Percentiles rank a stretch among this genome's conserved stretches.
phyloP scores from a whole-genome alignment of 2,329 filamentous ascomycete species.

The Hypoxylon sp. region DNA sequence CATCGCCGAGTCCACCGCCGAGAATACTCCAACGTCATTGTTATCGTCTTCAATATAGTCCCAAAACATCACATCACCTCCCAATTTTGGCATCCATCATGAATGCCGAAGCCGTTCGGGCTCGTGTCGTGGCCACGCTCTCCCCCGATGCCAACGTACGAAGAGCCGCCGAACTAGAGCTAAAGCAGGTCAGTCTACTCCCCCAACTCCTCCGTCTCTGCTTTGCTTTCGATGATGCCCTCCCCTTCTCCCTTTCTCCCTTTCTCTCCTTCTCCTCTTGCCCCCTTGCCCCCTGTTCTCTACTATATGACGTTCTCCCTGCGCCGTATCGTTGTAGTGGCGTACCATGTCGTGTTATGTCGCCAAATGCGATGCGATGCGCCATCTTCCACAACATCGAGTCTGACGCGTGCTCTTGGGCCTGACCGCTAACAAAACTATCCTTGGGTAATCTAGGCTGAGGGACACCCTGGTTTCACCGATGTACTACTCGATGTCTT shows the following conservation, averaged over 20 bases:
- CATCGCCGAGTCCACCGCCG: conserved; percentile 32
- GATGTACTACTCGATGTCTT: conserved; percentile 92
- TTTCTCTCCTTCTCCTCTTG: too few relatives aligned
- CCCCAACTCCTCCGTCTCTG: conserved; percentile 27
- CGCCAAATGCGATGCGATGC: conserved; percentile 37
- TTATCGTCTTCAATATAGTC: conserved; percentile 20
- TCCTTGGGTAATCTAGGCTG: conserved; percentile 70
- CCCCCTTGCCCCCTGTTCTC: too few relatives aligned
- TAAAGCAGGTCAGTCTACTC: conserved; percentile 76
- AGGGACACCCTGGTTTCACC: conserved; percentile 89
- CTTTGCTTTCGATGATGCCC: conserved; percentile 20
- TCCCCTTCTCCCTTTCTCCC: conserved; percentile 6
- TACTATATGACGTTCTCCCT: not conserved
- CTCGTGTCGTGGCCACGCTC: conserved; percentile 81
- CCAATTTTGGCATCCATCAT: conserved; percentile 59
- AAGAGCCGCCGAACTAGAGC: conserved; percentile 81
- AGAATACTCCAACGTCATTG: conserved; percentile 32
- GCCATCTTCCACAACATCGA: conserved; percentile 27
- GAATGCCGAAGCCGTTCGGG: conserved; percentile 80
- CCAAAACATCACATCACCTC: conserved; percentile 6
- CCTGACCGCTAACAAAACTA: conserved; percentile 35
- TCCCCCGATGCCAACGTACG: conserved; percentile 79
- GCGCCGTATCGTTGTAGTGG: not conserved
- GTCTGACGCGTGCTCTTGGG: conserved; percentile 25
- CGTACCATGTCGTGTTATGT: conserved; percentile 7